Base-by-base conservation (phyloP, 169 alveolate genomes). In the Cystoisospora suis region DNA sequence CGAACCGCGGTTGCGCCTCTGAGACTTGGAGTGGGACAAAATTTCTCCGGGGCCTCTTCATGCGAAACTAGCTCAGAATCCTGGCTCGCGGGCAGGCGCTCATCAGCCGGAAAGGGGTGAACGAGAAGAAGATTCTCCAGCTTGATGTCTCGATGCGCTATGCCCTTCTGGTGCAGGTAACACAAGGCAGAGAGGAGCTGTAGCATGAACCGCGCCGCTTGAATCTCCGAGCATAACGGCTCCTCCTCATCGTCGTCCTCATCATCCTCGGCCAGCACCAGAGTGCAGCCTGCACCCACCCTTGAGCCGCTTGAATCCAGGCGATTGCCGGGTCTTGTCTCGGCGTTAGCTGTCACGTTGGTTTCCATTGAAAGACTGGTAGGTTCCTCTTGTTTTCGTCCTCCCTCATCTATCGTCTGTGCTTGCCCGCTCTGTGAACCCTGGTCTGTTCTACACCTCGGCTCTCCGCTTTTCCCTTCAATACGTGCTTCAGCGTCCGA, bases 71-170 rank as follows among this genome's bases (percentile, higher is more conserved):
- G 5, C 29, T 9, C 75, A 29, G 75, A 59, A 15, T 36, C 40
- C 75, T 29, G 7, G 34, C 40, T 27, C n/a, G 9, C 75, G 32
- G 34, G 75, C 40, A 32, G 45, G 77, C 40, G 58, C 23, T 87
- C 87, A 38, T 72, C 91, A 12, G 75, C 86, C 5, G 79, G 87
- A 15, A 81, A 61, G 61, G 94, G 95, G 36, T 93, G 83, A 32
- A 80, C 72, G 49, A 88, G 58, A 34, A 95, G 88, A 44, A 95
- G 40, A 85, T 95, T 95, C 72, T 95, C 95, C 29, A 95, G 96
- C 36, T 95, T 95, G 61, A 95, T 44, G 93, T 95, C 96, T 49
- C 96, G 61, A 81, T 95, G 96, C 0, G 94, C 91, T 0, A 95
- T 92, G 53, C 91, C 87, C 79, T 91, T 92, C 45, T 89, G 80